Evolutionary conservation across 345 rosid genomes (phyloP).

Genomic region (Angophora floribunda): DNA sequence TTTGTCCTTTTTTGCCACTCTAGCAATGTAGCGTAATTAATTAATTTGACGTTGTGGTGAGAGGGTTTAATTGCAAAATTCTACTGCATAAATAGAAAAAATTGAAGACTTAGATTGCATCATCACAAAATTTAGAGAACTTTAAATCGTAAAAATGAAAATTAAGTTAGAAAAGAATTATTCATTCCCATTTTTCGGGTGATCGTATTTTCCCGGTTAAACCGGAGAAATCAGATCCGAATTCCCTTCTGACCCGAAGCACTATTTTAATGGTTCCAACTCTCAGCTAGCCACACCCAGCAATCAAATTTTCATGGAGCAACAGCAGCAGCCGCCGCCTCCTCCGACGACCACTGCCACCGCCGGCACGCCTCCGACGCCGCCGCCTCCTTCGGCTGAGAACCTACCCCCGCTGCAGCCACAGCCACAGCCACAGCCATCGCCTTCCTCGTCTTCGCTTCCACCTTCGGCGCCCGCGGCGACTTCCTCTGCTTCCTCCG

Average conservation of each 20-base stretch:
- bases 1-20: background rate
- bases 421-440: background rate
- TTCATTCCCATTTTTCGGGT: background rate
- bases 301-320: background rate
- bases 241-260: background rate
- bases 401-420: background rate
- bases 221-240: background rate
- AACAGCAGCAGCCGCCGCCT: background rate
- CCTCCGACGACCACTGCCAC: background rate
- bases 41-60: background rate
- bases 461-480: background rate
- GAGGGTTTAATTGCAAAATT: background rate
- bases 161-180: background rate
- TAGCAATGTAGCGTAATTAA: fast-evolving
- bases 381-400: background rate
- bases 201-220: background rate
- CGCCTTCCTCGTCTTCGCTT: background rate
- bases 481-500: constrained; percentile 11
- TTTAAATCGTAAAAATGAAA: background rate
- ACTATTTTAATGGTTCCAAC: background rate
- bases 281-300: background rate
- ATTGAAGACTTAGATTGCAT: background rate
- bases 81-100: background rate
- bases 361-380: background rate
- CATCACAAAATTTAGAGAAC: background rate